A percentile compares a stretch with the other conserved stretches of the same genome.
Conservation (phyloP, 805 yeast species). For the Vanderwaltozyma verrucispora region DNA sequence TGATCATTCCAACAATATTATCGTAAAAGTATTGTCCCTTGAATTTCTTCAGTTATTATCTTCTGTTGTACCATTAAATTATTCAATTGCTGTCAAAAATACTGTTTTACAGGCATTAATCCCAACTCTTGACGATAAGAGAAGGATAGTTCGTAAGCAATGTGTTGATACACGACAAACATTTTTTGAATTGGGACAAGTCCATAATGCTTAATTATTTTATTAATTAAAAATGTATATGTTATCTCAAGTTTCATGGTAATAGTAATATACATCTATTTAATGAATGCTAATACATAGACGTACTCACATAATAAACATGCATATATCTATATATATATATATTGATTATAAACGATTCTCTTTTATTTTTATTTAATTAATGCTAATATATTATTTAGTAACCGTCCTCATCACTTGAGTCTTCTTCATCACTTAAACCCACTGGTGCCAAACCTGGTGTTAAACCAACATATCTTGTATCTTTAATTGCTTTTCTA, state of each 20-base stretch:
- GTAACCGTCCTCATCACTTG: conserved; percentile 17
- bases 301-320: too few species aligned
- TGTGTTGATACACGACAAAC: conserved; percentile 75
- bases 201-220: neutral
- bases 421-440: conserved; percentile 42
- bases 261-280: too few species aligned
- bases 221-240: too few species aligned
- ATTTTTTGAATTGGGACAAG: conserved; percentile 45
- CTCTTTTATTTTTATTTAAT: too few species aligned
- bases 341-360: too few species aligned
- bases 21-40: conserved; percentile 47
- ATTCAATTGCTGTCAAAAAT: conserved; percentile 42
- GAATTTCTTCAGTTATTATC: conserved; percentile 45
- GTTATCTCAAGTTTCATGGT: too few species aligned
- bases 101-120: conserved; percentile 39
- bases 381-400: too few species aligned
- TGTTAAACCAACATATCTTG: conserved; percentile 51
- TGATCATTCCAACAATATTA: conserved; percentile 30
- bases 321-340: too few species aligned
- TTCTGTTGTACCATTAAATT: conserved; percentile 29
- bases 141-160: conserved; percentile 61
- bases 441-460: conserved; percentile 85
- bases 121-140: conserved; percentile 57
- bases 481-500: conserved; percentile 4
- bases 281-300: too few species aligned